Percentiles rank a stretch among this genome's conserved stretches.
Conservation (phyloP, 192 early-diverging fungal genomes). For the Kickxella alabastrina region DNA sequence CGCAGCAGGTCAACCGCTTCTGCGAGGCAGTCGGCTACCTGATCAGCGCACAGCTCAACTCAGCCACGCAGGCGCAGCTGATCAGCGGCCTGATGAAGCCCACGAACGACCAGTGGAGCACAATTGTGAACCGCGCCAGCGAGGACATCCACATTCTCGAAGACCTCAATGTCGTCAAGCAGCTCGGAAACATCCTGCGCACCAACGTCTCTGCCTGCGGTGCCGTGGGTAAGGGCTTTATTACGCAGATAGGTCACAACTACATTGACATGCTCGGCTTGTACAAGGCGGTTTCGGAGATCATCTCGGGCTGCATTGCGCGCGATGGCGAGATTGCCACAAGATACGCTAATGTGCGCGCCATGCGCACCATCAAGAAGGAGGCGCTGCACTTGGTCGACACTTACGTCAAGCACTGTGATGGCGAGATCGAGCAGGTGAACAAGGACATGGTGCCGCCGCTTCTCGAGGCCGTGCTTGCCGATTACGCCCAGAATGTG, state of each 20-base stretch:
- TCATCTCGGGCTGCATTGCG: constrained; percentile 78
- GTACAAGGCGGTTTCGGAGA: constrained; percentile 81
- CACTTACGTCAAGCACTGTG: constrained; percentile 77
- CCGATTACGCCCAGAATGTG: constrained; percentile 83
- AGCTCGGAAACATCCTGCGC: constrained; percentile 89
- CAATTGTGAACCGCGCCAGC: constrained; percentile 70
- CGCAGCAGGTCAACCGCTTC: constrained; percentile 96
- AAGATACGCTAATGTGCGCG: constrained; percentile 83
- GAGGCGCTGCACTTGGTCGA: constrained; percentile 92
- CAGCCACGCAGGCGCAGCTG: constrained; percentile 72
- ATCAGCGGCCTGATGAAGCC: constrained; percentile 85
- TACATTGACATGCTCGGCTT: constrained; percentile 89
- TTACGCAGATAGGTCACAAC: constrained; percentile 82
- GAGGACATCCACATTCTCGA: constrained; percentile 72
- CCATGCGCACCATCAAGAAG: constrained; percentile 94
- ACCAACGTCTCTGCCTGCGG: constrained; percentile 91
- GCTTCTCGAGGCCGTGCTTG: constrained; percentile 83
- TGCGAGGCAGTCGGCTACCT: constrained; percentile 98
- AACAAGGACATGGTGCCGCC: constrained; percentile 85
- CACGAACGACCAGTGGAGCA: constrained; percentile 87
- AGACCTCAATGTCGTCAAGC: constrained; percentile 76
- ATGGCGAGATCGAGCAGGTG: constrained; percentile 79
- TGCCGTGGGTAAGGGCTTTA: constrained; percentile 84
- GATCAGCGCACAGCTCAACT: constrained; percentile 89
- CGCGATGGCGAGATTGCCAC: constrained; percentile 83